phyloP scores from a whole-genome alignment of 208 protist species.

The Trypanosoma grayi region DNA sequence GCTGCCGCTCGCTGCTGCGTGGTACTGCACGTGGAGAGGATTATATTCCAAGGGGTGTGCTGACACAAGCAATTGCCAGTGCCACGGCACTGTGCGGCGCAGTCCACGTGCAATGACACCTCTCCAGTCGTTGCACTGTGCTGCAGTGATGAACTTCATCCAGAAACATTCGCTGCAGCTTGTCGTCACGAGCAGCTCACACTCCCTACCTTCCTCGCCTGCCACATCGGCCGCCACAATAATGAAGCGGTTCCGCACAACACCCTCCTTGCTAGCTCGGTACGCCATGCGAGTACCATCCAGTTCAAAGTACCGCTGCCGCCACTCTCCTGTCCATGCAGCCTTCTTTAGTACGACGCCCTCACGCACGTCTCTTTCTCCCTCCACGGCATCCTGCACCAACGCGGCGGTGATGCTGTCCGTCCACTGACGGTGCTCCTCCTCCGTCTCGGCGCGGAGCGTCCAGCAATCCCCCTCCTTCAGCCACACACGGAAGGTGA shows the following conservation, averaged over 20 bases:
- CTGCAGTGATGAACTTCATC: slow-evolving; percentile 44
- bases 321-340: slow-evolving; percentile 63
- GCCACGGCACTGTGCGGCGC: slow-evolving; percentile 41
- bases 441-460: slow-evolving; percentile 42
- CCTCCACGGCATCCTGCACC: neutral
- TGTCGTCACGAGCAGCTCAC: slow-evolving; percentile 51
- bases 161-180: slow-evolving; percentile 65
- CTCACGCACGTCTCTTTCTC: slow-evolving; percentile 9
- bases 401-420: slow-evolving; percentile 9
- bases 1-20: slow-evolving; percentile 30
- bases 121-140: slow-evolving; percentile 50
- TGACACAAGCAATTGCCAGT: slow-evolving; percentile 47
- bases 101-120: slow-evolving; percentile 31
- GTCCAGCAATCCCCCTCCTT: slow-evolving; percentile 71
- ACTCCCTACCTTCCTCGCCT: slow-evolving; percentile 10
- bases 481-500: slow-evolving; percentile 65
- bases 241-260: slow-evolving; percentile 44
- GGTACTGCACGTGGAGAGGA: slow-evolving; percentile 54
- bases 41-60: slow-evolving; percentile 5
- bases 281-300: slow-evolving; percentile 58
- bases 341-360: slow-evolving; percentile 60
- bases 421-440: slow-evolving; percentile 19
- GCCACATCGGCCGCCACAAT: slow-evolving; percentile 48
- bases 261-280: slow-evolving; percentile 20
- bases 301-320: slow-evolving; percentile 54